phyloP scores from a whole-genome alignment of 2,329 filamentous ascomycete genomes.

The Cordyceps cateniannulata region DNA sequence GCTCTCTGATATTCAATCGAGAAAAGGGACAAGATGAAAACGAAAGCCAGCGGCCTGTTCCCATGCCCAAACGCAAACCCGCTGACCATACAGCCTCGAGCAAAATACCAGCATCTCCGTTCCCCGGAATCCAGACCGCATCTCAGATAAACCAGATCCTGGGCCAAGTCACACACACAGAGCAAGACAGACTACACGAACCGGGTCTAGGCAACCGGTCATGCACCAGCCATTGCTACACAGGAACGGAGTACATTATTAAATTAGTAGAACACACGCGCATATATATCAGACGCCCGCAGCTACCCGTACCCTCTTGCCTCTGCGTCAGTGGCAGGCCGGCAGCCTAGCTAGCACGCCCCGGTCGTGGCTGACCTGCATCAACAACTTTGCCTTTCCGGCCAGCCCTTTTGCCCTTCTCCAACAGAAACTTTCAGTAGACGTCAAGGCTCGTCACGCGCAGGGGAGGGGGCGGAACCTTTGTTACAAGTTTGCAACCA shows the following conservation, averaged over 20 bases:
- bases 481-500: not conserved
- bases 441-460: not conserved
- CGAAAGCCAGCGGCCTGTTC: not conserved
- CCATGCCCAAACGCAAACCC: not conserved
- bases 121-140: not conserved
- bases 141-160: conserved; percentile 12
- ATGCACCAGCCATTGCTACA: not conserved
- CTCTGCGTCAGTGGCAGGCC: conserved; percentile 1
- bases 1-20: not conserved
- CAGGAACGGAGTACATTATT: not conserved
- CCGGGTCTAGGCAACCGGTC: not conserved
- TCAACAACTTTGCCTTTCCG: not conserved
- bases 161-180: not conserved
- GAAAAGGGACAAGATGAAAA: not conserved
- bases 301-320: conserved; percentile 1
- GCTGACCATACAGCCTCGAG: not conserved
- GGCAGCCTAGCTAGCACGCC: not conserved
- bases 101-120: not conserved
- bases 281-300: not conserved
- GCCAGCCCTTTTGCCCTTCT: not conserved
- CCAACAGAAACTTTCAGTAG: too few relatives aligned
- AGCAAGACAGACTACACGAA: not conserved
- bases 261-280: not conserved
- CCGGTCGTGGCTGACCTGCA: not conserved
- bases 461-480: not conserved